Base-by-base conservation (phyloP, 257 asterid species). In the Solanum corneliomulleri region DNA sequence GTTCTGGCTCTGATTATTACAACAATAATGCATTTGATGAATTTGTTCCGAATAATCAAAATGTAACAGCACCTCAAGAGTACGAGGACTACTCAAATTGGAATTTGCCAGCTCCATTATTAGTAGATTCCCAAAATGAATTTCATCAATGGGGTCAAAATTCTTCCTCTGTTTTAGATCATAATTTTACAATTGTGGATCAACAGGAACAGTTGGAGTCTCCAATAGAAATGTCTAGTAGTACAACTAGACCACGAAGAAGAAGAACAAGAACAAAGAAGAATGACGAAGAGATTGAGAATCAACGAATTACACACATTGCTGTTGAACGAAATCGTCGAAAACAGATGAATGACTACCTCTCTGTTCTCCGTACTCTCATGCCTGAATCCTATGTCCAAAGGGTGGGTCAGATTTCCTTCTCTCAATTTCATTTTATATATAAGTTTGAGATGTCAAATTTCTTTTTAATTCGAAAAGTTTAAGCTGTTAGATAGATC, bases 231-330 rank as follows among this genome's bases (percentile, higher is more conserved):
- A 85, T 7, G 35, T 60, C 74, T 37, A 25, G 88, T 62, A 18
- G 87, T 72, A 70, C 21, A 3, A 13, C 88, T 39, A 39, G 76
- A 58, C 37, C 25, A 4, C 15, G 88, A 88, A 82, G 90, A 21
- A 72, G 91, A 35, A 88, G 93, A 35, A 80, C 88, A 4, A 87
- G 89, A 84, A 72, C 84, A 7, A 86, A 71, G 81, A 90, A 88
- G 91, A 89, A 91, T 74, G 9, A 42, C 23, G 89, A 90, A 86
- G 92, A 91, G 85, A 86, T 91, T 47, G 92, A 91, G 83, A 89
- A 85, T 27, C 93, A 91, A 78, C 89, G 93, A 78, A 91, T 88
- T 90, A 90, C 93, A 47, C 93, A 91, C 91, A 91, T 91, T 88
- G 90, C 91, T 4, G 89, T 90, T 4, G 93, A 91, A 71, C 77